Conservation (phyloP, 768 basidiomycete species). For the Lanmaoa pseudosensibilis region DNA sequence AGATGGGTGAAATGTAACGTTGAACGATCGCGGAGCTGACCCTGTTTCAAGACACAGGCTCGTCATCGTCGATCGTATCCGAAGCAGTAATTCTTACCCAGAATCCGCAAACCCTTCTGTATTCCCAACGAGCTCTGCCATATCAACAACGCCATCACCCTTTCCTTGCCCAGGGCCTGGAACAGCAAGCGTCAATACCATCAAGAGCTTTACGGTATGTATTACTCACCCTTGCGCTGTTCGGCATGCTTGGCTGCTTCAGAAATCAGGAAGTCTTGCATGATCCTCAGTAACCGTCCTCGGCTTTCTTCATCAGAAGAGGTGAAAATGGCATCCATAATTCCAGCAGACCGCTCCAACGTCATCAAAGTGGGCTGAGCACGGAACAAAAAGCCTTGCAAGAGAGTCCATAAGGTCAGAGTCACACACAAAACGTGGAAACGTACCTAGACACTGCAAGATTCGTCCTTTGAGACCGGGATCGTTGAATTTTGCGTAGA, state of each 20-base stretch:
- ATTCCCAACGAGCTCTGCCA: slow-evolving; percentile 94
- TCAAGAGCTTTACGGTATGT: not conserved
- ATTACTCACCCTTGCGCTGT: slow-evolving; percentile 60
- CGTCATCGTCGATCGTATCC: not conserved
- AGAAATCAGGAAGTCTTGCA: slow-evolving; percentile 88
- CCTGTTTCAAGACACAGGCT: slow-evolving; percentile 41
- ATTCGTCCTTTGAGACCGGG: slow-evolving; percentile 64
- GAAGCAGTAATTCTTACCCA: slow-evolving; percentile 59
- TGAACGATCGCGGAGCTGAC: slow-evolving; percentile 95
- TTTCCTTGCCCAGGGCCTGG: slow-evolving; percentile 25
- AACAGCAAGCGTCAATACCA: not conserved
- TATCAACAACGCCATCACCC: slow-evolving; percentile 58
- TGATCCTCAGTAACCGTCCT: slow-evolving; percentile 75
- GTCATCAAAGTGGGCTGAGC: slow-evolving; percentile 92
- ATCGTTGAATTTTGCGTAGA: slow-evolving; percentile 69
- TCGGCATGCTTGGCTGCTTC: slow-evolving; percentile 77
- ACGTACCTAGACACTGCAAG: slow-evolving; percentile 81
- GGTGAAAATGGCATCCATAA: slow-evolving; percentile 89
- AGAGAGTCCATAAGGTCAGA: not conserved
- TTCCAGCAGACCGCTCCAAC: slow-evolving; percentile 66
- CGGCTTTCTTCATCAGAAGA: slow-evolving; percentile 71
- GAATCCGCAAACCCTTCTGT: slow-evolving; percentile 96
- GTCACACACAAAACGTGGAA: not conserved
- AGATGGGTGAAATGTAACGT: slow-evolving; percentile 80
- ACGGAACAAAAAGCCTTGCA: slow-evolving; percentile 83